Percentiles rank a stretch among this genome's conserved stretches.
Evolutionary conservation across 495 filamentous ascomycete species (phyloP).

Genomic region (Penicillium coprophilum): DNA sequence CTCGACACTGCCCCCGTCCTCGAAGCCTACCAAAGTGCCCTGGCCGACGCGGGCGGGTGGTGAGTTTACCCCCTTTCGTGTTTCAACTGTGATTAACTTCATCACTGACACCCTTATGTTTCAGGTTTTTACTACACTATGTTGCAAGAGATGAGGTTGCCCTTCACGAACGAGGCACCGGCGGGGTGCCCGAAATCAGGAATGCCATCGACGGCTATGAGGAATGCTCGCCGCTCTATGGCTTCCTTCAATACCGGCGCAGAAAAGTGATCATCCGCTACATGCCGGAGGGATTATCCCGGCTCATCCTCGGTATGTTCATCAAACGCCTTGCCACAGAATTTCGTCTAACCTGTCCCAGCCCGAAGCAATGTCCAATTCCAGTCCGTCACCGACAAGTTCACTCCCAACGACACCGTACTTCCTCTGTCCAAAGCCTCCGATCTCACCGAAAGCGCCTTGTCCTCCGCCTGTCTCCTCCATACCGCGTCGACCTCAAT

Average conservation of each 20-base stretch:
- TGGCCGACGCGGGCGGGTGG: conserved; percentile 91
- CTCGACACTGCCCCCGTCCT: conserved; percentile 77
- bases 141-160: conserved; percentile 83
- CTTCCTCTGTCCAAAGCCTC: conserved; percentile 70
- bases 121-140: conserved; percentile 94
- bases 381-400: conserved; percentile 77
- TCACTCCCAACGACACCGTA: conserved; percentile 81
- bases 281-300: conserved; percentile 83
- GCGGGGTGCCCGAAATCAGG: conserved; percentile 82
- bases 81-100: conserved; percentile 2
- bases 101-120: conserved; percentile 13
- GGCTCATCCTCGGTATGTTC: conserved; percentile 80
- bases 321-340: not conserved
- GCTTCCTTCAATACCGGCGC: conserved; percentile 85
- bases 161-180: conserved; percentile 72
- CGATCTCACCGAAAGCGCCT: conserved; percentile 81
- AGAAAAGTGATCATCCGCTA: conserved; percentile 91
- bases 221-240: conserved; percentile 85
- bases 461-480: conserved; percentile 84
- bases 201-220: conserved; percentile 73
- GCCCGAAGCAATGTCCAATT: conserved; percentile 95
- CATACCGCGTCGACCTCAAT: conserved; percentile 87
- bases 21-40: conserved; percentile 79
- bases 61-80: conserved; percentile 50
- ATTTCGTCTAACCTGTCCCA: conserved; percentile 35